Percentiles rank a stretch among this genome's conserved stretches.
Conservation (phyloP, 73 alveolate species). For the Halteria grandinella region DNA sequence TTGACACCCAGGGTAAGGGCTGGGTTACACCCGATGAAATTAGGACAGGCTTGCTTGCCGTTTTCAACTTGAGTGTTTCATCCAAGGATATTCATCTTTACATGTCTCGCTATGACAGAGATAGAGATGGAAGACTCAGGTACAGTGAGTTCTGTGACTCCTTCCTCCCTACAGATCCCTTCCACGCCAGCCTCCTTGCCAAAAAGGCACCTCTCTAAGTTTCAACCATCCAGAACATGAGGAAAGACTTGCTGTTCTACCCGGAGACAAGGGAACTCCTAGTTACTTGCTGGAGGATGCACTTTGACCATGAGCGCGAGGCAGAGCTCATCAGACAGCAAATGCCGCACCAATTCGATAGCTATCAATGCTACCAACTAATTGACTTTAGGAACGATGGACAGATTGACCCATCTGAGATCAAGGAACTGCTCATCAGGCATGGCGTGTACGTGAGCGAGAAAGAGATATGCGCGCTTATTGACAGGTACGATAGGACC, state of each 20-base stretch:
- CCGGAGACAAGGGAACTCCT: conserved; percentile 36
- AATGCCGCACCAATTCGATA: background rate
- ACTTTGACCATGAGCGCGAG: conserved; percentile 25
- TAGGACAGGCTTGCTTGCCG: conserved; percentile 56
- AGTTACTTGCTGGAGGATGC: conserved; percentile 20
- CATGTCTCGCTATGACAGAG: conserved; percentile 57
- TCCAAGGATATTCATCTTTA: conserved; percentile 5
- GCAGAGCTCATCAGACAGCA: conserved; percentile 25
- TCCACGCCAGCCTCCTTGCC: conserved; percentile 52
- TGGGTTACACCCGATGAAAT: conserved; percentile 72
- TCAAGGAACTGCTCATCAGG: conserved; percentile 36
- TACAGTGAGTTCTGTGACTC: conserved; percentile 72
- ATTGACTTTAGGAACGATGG: conserved; percentile 26
- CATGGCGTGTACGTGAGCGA: conserved; percentile 35
- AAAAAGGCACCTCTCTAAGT: conserved; percentile 49
- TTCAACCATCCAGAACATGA: conserved; percentile 5
- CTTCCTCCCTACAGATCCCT: conserved; percentile 56
- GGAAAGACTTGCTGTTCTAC: conserved; percentile 10
- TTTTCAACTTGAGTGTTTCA: background rate
- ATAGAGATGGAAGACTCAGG: conserved; percentile 45
- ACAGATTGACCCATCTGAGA: background rate
- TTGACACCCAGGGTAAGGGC: conserved; percentile 78
- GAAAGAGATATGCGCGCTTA: conserved; percentile 41
- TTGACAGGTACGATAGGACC: conserved; percentile 64
- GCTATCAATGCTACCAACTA: conserved; percentile 10